These are phyloP conservation scores for Vaccinium vitisidaea DNA, from an alignment of 148 eudicot genomes.

Conservation along the genomic window DNA sequence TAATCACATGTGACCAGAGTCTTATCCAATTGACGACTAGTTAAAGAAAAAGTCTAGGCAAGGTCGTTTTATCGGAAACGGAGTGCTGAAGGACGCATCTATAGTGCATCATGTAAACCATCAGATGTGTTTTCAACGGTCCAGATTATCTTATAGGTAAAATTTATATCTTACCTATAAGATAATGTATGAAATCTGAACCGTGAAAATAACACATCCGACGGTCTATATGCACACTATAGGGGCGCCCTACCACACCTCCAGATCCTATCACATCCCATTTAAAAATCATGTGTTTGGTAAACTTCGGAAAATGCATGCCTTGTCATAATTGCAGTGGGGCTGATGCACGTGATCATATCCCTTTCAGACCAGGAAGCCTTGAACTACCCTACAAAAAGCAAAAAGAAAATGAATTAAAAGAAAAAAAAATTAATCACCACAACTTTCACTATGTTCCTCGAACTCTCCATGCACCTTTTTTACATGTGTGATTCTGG, in stretches of 20 bases:
- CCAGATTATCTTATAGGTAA: too few relatives aligned
- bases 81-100: too few relatives aligned
- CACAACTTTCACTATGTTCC: background rate
- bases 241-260: too few relatives aligned
- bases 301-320: background rate
- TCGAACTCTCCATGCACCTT: background rate
- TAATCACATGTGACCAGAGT: too few relatives aligned
- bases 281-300: background rate
- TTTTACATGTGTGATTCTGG: background rate
- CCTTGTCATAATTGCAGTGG: background rate
- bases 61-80: background rate
- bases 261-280: background rate
- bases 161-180: too few relatives aligned
- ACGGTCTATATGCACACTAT: too few relatives aligned
- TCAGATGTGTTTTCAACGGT: too few relatives aligned
- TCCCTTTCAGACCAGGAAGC: background rate
- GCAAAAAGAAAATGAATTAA: background rate
- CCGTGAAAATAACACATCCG: too few relatives aligned
- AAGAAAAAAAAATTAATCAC: background rate
- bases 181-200: too few relatives aligned
- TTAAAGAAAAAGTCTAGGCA: background rate
- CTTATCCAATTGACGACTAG: background rate
- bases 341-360: background rate
- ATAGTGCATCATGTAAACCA: too few relatives aligned
- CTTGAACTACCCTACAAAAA: background rate